Conservation (phyloP, 306 rosid genomes). For the Malus orientalis region DNA sequence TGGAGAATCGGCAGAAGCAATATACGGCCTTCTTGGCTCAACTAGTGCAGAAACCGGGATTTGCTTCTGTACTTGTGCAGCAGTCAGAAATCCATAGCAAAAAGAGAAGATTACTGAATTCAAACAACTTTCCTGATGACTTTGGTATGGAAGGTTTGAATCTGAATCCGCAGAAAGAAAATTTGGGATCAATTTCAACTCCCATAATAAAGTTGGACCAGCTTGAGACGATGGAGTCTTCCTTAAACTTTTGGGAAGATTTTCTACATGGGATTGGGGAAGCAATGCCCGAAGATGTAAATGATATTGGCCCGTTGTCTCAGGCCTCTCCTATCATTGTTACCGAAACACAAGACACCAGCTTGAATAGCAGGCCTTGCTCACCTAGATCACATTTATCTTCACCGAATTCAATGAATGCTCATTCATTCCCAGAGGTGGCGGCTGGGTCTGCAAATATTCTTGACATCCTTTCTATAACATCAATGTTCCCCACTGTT, state of each 20-base stretch:
- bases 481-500: background rate
- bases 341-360: slow-evolving; percentile 16
- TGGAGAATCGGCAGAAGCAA: slow-evolving; percentile 21
- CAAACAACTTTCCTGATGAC: slow-evolving; percentile 11
- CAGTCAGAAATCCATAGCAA: slow-evolving; percentile 24
- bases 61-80: slow-evolving; percentile 20
- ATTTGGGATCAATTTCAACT: slow-evolving; percentile 11
- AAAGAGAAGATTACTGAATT: slow-evolving; percentile 22
- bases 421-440: slow-evolving; percentile 17
- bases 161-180: background rate
- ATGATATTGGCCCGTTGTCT: slow-evolving; percentile 3
- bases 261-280: slow-evolving; percentile 7
- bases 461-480: slow-evolving; percentile 9
- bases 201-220: slow-evolving; percentile 3
- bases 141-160: slow-evolving; percentile 9
- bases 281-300: slow-evolving; percentile 5
- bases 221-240: slow-evolving; percentile 25
- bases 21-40: slow-evolving; percentile 13
- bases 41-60: slow-evolving; percentile 16
- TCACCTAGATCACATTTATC: slow-evolving; percentile 22
- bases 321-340: slow-evolving; percentile 11
- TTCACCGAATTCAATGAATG: slow-evolving; percentile 12
- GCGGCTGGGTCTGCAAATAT: slow-evolving; percentile 4
- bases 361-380: background rate
- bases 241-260: slow-evolving; percentile 20